Base-by-base conservation (phyloP, 1,284 basidiomycete genomes). In the Ustilago shanxiensis region DNA sequence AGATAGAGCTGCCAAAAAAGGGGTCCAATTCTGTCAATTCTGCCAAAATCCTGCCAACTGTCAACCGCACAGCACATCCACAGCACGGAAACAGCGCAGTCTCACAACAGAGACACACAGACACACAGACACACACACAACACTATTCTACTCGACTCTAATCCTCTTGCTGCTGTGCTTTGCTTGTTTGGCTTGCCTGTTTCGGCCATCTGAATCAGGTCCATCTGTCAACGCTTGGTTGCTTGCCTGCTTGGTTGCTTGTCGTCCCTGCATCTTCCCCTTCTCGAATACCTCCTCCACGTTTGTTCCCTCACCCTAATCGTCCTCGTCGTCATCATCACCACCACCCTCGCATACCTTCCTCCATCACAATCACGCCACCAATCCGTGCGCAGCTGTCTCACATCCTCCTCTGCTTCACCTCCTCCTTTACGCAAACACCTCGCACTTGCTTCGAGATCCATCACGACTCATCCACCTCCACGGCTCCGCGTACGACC, bases 121-220 rank as follows among this genome's bases (percentile, higher is more conserved):
- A n/a, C n/a, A 47, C 44, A 47, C 44, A 22, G 6, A 47, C 45
- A 47, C 44, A 47, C 44, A 22, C 44, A 22, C 22, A 20, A 22
- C 44, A 47, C n/a, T n/a, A n/a, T n/a, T n/a, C 44, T 18, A 22
- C 44, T 11, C 22, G 11, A 26, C 24, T 28, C 47, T 49, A 49
- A 26, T 26, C 20, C n/a, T 41, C 39, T 45, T 45, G 44, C 31
- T 33, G 16, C 11, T 45, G 44, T 11, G 8, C 13, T 47, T 47
- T 24, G 26, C n/a, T n/a, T 44, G 7, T 44, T n/a, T 9, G n/a
- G 41, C 20, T n/a, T 16, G 3, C 16, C 14, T 52, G 50, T 60
- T 39, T 53, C 59, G 59, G 59, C 39, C 59, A 60, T 37, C 58
- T 59, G 57, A 50, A 50, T 59, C 45, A 59, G 41, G 57, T 50